Conservation (phyloP, 148 eudicot genomes). For the Arbutus unedo region DNA sequence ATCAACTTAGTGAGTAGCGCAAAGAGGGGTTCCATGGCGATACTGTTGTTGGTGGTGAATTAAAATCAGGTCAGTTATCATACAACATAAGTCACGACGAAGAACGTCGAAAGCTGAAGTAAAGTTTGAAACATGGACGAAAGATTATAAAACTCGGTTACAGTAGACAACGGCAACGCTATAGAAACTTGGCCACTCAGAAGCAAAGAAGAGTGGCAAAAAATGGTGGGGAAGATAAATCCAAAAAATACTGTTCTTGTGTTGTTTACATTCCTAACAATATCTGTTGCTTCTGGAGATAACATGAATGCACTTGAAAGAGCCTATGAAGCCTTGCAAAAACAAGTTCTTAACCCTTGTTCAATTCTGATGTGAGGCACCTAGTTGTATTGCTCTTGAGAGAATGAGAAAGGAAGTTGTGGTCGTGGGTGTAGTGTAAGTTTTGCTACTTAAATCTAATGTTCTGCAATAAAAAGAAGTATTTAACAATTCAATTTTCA, state of each 20-base stretch:
- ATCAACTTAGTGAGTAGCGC: conserved; percentile 6
- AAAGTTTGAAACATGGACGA: conserved; percentile 43
- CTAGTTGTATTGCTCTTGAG: neutral
- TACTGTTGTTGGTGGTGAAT: conserved; percentile 2
- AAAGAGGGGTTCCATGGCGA: conserved; percentile 12
- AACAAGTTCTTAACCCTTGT: neutral
- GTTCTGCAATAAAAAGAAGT: neutral
- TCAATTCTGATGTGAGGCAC: neutral
- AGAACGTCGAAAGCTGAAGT: conserved; percentile 35
- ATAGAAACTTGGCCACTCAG: conserved; percentile 27
- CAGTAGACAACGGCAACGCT: conserved; percentile 30
- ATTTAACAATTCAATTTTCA: neutral
- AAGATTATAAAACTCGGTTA: conserved; percentile 37
- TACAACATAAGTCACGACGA: conserved; percentile 13
- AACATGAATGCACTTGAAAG: neutral
- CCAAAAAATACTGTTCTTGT: neutral
- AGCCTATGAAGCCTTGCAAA: neutral
- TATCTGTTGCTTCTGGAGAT: neutral
- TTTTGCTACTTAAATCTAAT: neutral
- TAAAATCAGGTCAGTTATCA: conserved; percentile 10
- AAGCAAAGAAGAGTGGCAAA: conserved; percentile 24
- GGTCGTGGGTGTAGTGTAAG: neutral
- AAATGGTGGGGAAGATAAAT: conserved; percentile 34
- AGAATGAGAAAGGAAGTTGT: neutral
- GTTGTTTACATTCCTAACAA: neutral